Conservation (phyloP, 805 yeast species). For the Zygotorulaspora florentina region DNA sequence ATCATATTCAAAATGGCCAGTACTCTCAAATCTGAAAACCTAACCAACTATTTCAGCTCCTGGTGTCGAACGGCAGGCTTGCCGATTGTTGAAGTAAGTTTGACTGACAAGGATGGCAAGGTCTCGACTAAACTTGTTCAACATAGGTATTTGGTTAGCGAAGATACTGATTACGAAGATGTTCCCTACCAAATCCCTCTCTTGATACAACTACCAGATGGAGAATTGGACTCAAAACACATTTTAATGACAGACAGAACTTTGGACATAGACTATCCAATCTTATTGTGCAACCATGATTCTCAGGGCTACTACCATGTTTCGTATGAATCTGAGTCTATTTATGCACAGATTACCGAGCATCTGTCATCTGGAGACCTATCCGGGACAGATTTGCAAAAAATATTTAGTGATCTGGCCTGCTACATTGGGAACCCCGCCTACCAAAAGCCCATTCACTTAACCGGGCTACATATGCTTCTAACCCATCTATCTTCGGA, state of each 20-base stretch:
- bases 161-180: slow-evolving; percentile 44
- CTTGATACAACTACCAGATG: slow-evolving; percentile 20
- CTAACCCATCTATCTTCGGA: slow-evolving; percentile 17
- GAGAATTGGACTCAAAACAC: slow-evolving; percentile 19
- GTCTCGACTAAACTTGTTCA: slow-evolving; percentile 38
- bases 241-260: slow-evolving; percentile 31
- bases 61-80: slow-evolving; percentile 61
- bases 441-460: slow-evolving; percentile 26
- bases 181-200: slow-evolving; percentile 62
- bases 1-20: slow-evolving; percentile 26
- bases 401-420: slow-evolving; percentile 36
- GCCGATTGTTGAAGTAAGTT: slow-evolving; percentile 46
- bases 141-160: slow-evolving; percentile 34
- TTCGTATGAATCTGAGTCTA: slow-evolving; percentile 38
- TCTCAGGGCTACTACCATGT: slow-evolving; percentile 45
- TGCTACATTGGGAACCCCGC: slow-evolving; percentile 29
- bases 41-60: slow-evolving; percentile 37
- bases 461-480: slow-evolving; percentile 30
- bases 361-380: slow-evolving; percentile 21
- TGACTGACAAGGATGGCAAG: slow-evolving; percentile 21
- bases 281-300: slow-evolving; percentile 22
- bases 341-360: slow-evolving; percentile 27
- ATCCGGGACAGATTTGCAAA: slow-evolving; percentile 28
- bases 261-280: slow-evolving; percentile 15
- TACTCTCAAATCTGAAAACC: slow-evolving; percentile 24